Base-by-base conservation (phyloP, 305 asterid species). In the Coffea humblotiana region DNA sequence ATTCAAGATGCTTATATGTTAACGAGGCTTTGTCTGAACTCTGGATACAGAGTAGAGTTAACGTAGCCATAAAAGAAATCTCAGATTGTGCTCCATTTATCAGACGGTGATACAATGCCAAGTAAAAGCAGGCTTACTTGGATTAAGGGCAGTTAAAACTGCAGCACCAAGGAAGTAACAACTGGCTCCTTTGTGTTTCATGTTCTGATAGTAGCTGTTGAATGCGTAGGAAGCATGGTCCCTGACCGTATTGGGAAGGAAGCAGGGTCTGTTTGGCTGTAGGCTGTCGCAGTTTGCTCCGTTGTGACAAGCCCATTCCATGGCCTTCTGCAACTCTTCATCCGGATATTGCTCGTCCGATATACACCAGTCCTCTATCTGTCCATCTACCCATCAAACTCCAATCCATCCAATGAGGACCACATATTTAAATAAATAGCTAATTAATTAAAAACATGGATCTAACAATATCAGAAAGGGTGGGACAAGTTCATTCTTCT, bases 271-370 rank as follows among this genome's bases (percentile, higher is more conserved):
- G 23, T 84, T 49, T 58, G 76, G 74, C 71, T 88, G 82, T 35
- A 90, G 86, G 14, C 85, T 81, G 19, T 79, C 81, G 84, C 98
- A 93, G 29, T 93, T 78, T 60, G 92, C 98, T 19, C 97, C 98
- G 27, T 92, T 88, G 52, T 75, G 68, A 78, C 97, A 93, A 3
- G 97, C 98, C 97, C 98, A 93, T 10, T 78, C 80, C 58, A 86
- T 80, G 0, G 97, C 92, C 13, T 32, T 56, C 75, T 40, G 52
- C 84, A 92, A 61, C 52, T 79, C 92, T 2, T 82, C 90, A 1
- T 92, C 94, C n/a, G 91, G 78, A n/a, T 87, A 86, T 81, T 93
- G 98, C 83, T 86, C 92, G 72, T 92, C 97, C 8, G 95, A 95
- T 78, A 90, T 51, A 87, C 98, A 93, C 83, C 86, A 93, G 47